Evolutionary conservation across 2,329 filamentous ascomycete species (phyloP).

Genomic region (Teratosphaeria zuluensis): DNA sequence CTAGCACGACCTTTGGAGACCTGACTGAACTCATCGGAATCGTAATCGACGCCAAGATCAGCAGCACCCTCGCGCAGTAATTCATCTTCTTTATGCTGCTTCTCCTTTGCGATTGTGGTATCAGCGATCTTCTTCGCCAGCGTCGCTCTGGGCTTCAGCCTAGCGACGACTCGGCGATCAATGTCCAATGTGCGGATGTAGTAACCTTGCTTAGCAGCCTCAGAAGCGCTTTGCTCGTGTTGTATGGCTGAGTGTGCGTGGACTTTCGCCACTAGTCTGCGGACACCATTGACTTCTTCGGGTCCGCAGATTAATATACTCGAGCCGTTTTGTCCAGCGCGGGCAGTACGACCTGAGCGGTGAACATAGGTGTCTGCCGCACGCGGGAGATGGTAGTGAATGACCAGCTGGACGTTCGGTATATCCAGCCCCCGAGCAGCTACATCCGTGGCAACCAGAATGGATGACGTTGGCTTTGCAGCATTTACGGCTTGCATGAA

Average conservation of each 20-base stretch:
- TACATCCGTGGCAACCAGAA: conserved; percentile 87
- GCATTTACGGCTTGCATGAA: conserved; percentile 53
- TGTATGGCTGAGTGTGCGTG: conserved; percentile 50
- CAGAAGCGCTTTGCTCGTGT: conserved; percentile 33
- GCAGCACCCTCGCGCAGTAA: conserved; percentile 80
- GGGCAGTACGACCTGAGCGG: conserved; percentile 85
- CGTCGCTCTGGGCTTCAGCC: conserved; percentile 65
- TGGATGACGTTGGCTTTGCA: conserved; percentile 37
- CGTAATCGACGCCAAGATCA: conserved; percentile 87
- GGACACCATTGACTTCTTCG: conserved; percentile 78
- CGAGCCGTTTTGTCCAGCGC: conserved; percentile 65
- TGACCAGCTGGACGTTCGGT: conserved; percentile 72
- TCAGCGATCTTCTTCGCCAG: conserved; percentile 86
- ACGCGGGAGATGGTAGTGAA: conserved; percentile 93
- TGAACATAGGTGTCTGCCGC: conserved; percentile 92
- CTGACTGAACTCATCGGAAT: conserved; percentile 72
- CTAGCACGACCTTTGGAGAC: conserved; percentile 46
- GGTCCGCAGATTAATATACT: conserved; percentile 85
- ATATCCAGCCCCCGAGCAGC: conserved; percentile 92
- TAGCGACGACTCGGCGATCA: conserved; percentile 66
- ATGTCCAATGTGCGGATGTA: conserved; percentile 74
- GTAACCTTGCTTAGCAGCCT: conserved; percentile 43
- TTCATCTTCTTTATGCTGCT: conserved; percentile 70
- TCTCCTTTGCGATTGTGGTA: conserved; percentile 74
- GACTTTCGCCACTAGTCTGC: conserved; percentile 77